Evolutionary conservation across 768 basidiomycete species (phyloP).

Genomic region (Leucosporidium scottii): DNA sequence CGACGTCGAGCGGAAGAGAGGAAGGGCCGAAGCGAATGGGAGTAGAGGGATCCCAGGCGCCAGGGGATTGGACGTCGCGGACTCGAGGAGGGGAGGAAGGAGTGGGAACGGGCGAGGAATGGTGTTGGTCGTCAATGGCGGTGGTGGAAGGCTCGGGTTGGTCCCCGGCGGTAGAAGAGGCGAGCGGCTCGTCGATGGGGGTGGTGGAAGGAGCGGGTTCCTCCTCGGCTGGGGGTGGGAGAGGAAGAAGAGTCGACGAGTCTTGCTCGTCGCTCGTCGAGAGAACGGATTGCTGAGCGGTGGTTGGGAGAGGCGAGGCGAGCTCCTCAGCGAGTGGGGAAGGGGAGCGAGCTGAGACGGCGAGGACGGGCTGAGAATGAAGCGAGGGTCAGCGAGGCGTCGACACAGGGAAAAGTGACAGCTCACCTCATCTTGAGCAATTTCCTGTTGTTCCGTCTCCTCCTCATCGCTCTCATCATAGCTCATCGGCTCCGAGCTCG

Average conservation of each 20-base stretch:
- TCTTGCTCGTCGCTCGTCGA: background rate
- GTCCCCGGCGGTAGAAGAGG: background rate
- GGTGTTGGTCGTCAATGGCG: background rate
- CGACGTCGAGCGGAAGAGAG: background rate
- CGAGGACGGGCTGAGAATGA: too few species aligned
- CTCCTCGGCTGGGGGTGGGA: background rate
- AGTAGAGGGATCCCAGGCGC: constrained; percentile 1
- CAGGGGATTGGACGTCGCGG: background rate
- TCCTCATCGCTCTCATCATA: too few species aligned
- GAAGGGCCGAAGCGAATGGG: background rate
- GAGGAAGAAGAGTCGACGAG: background rate
- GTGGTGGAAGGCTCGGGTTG: background rate
- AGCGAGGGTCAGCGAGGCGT: too few species aligned
- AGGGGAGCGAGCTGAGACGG: too few species aligned
- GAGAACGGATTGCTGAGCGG: background rate
- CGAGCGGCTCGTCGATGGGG: background rate
- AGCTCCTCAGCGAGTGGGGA: background rate
- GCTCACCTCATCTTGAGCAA: too few species aligned
- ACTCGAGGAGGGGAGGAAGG: background rate
- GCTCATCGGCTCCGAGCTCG: too few species aligned
- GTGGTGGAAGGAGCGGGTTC: background rate
- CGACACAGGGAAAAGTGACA: too few species aligned
- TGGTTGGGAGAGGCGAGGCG: background rate
- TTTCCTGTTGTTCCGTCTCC: too few species aligned
- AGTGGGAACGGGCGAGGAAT: too few species aligned